These are phyloP conservation scores for Solanum chilense DNA, from an alignment of 257 asterid species.

Conservation along the genomic window DNA sequence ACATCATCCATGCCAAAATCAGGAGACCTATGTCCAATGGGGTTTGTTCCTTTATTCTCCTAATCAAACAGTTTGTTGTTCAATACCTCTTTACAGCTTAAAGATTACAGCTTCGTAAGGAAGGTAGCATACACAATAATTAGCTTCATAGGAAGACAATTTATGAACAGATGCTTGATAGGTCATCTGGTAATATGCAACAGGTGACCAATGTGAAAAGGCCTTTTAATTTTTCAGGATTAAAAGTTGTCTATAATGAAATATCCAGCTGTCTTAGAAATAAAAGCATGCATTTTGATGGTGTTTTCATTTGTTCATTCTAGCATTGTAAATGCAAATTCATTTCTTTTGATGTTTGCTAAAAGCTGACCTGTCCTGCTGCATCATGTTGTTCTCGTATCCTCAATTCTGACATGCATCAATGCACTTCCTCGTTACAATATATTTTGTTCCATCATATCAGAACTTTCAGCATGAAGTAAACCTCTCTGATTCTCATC, in stretches of 20 bases:
- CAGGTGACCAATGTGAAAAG: neutral
- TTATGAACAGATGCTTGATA: neutral
- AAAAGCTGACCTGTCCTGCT: neutral
- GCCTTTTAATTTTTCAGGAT: neutral
- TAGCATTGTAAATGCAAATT: neutral
- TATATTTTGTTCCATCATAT: neutral
- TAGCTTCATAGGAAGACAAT: neutral
- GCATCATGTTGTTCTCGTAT: neutral
- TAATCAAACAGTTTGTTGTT: neutral
- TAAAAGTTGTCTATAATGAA: neutral
- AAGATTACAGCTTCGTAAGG: neutral
- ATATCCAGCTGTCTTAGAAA: neutral
- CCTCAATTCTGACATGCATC: neutral
- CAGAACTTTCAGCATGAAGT: neutral
- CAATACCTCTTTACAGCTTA: neutral
- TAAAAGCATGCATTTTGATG: neutral
- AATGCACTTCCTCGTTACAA: neutral
- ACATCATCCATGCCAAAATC: slow-evolving; percentile 59
- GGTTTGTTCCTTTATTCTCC: slow-evolving; percentile 31
- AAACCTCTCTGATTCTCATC: neutral
- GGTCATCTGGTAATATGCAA: neutral
- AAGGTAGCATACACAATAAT: neutral
- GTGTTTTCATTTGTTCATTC: neutral
- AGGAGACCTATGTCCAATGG: slow-evolving; percentile 60
- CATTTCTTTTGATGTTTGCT: neutral